Evolutionary conservation across 2,329 filamentous ascomycete species (phyloP).

Genomic region (Coleophoma eucalyptorum): DNA sequence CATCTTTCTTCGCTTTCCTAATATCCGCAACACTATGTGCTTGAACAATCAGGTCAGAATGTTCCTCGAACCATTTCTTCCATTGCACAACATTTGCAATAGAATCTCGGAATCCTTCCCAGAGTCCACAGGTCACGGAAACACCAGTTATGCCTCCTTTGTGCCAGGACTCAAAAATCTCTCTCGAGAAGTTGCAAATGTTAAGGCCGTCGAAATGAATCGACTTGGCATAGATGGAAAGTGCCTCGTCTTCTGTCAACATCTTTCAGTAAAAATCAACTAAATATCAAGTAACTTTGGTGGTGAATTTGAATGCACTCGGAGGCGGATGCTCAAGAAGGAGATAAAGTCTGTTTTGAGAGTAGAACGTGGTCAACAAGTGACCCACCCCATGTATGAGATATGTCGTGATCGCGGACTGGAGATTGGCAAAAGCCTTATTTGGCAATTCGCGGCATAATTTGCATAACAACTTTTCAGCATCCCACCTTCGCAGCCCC

Average conservation of each 20-base stretch:
- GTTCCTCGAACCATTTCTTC: slow-evolving; percentile 39
- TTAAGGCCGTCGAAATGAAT: slow-evolving; percentile 38
- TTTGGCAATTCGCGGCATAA: too few relatives aligned
- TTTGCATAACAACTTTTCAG: too few relatives aligned
- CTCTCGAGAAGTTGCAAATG: slow-evolving; percentile 34
- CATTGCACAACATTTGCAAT: slow-evolving; percentile 36
- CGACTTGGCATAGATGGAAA: slow-evolving; percentile 29
- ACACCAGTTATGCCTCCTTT: slow-evolving; percentile 35
- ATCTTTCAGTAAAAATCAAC: slow-evolving; percentile 12
- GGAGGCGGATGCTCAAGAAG: too few relatives aligned
- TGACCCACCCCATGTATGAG: too few relatives aligned
- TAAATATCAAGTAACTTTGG: too few relatives aligned
- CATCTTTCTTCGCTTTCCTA: slow-evolving; percentile 30
- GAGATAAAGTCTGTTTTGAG: too few relatives aligned
- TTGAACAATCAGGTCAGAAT: slow-evolving; percentile 34
- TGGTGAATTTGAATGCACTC: too few relatives aligned
- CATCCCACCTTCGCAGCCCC: too few relatives aligned
- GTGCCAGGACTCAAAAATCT: slow-evolving; percentile 35
- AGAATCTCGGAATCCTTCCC: slow-evolving; percentile 33
- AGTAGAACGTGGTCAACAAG: too few relatives aligned
- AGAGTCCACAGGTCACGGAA: slow-evolving; percentile 35
- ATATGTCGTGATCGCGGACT: too few relatives aligned
- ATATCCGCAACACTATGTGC: slow-evolving; percentile 32
- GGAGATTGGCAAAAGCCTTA: too few relatives aligned
- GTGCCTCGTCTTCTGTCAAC: slow-evolving; percentile 31